Base-by-base conservation (phyloP, 129 eudicot genomes). In the Centella asiatica region DNA sequence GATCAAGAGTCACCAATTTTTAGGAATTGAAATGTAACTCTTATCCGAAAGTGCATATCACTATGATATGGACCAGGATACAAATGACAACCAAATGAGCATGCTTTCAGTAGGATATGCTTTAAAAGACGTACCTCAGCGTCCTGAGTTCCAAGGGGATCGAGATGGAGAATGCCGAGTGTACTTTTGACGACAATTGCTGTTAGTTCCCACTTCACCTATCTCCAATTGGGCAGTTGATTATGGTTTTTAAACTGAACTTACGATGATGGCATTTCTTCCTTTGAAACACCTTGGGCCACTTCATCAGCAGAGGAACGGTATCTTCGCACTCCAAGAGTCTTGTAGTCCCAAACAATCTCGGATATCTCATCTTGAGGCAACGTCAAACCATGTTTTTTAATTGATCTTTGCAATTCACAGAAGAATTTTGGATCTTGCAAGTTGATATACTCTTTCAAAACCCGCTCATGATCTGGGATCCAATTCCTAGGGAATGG, bases 311-410 rank as follows among this genome's bases (percentile, higher is more conserved):
- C 60, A 47, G 62, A 64, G 31, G 55, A 52, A 39, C 17, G 33
- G 52, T 29, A 50, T 44, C 72, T 80, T 28, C 80, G 72, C 45
- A 49, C 74, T 25, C 90, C 90, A 42, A 70, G 57, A 50, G 79
- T 80, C 63, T 87, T 92, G 40, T 69, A 87, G 50, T 92, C 78
- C 99, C 99, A 92, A 11, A 92, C 83, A 34, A 82, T 80, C 83
- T 79, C 85, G 4, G 90, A 83, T 32, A 92, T 69, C 70, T 81
- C 75, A 57, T 92, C 99, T 70, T 92, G 99, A 65, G 99, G 99
- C 69, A 74, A 74, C 48, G 75, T 33, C 22, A 92, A 50, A 29
- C 85, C 81, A 51, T 73, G 56, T 33, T 79, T 80, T 74, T 74
- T 92, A 29, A 92, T 64, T 18, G 86, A 81, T 25, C 77, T 67